Percentiles rank a stretch among this genome's conserved stretches.
Evolutionary conservation across 495 filamentous ascomycete genomes (phyloP).

Genomic region (Niebla homalea): DNA sequence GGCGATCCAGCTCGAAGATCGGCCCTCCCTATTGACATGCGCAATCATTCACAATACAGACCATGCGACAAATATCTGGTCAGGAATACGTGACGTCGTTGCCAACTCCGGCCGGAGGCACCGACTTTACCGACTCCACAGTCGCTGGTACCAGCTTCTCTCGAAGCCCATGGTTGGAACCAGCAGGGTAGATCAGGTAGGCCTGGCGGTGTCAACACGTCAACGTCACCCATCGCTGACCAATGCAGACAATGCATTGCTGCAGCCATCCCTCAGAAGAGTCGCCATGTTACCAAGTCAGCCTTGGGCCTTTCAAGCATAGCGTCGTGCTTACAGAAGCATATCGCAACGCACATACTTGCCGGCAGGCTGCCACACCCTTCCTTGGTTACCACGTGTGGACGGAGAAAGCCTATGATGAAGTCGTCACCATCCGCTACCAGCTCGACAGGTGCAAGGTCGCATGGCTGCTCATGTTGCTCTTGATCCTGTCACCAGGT

Average conservation of each 20-base stretch:
- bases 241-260: neutral
- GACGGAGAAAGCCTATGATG: neutral
- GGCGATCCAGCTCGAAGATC: neutral
- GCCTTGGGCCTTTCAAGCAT: neutral
- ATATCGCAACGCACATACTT: neutral
- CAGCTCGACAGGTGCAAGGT: slow-evolving; percentile 8
- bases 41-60: neutral
- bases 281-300: neutral
- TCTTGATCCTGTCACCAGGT: slow-evolving; percentile 3
- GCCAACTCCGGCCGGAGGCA: neutral
- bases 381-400: neutral
- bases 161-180: neutral
- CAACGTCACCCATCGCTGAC: neutral
- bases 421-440: neutral
- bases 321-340: neutral
- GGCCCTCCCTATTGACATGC: neutral
- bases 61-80: neutral
- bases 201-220: neutral
- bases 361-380: neutral
- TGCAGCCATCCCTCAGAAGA: neutral
- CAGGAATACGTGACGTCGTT: neutral
- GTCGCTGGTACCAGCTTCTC: neutral
- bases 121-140: neutral
- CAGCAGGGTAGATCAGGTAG: neutral
- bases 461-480: slow-evolving; percentile 6